Evolutionary conservation across 345 rosid genomes (phyloP).

Genomic region (Bretschneidera sinensis): DNA sequence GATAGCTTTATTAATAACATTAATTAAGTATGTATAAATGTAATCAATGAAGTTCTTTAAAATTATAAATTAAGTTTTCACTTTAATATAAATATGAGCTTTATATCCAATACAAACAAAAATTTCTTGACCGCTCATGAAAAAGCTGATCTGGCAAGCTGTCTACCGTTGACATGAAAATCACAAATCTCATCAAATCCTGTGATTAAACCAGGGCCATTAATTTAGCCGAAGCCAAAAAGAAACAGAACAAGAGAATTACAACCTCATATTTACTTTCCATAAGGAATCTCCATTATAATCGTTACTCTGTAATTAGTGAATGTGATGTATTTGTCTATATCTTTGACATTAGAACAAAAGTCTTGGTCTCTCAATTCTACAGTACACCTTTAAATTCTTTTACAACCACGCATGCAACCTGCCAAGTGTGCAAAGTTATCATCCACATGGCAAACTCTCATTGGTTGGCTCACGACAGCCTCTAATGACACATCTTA

Average conservation of each 20-base stretch:
- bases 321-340: conserved; percentile 31
- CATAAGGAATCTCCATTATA: conserved; percentile 11
- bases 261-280: conserved; percentile 36
- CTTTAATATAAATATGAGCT: no score
- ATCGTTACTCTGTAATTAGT: neutral
- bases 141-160: conserved; percentile 19
- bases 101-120: no score
- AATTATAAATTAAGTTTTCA: no score
- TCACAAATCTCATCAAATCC: conserved; percentile 18
- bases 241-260: neutral
- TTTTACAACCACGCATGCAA: conserved; percentile 29
- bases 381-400: neutral
- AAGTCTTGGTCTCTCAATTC: conserved; percentile 19
- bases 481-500: conserved; percentile 78
- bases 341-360: neutral
- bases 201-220: conserved; percentile 22
- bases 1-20: no score
- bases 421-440: conserved; percentile 33
- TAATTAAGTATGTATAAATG: no score
- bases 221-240: neutral
- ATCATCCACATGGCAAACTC: conserved; percentile 55
- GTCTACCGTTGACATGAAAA: conserved; percentile 15
- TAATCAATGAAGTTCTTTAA: no score
- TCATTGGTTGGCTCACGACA: conserved; percentile 42
- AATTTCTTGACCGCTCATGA: no score